A percentile compares a stretch with the other conserved stretches of the same genome.
These are phyloP conservation scores for Talaromyces sp. DNA, from an alignment of 2,329 filamentous ascomycete genomes.

Conservation along the genomic window DNA sequence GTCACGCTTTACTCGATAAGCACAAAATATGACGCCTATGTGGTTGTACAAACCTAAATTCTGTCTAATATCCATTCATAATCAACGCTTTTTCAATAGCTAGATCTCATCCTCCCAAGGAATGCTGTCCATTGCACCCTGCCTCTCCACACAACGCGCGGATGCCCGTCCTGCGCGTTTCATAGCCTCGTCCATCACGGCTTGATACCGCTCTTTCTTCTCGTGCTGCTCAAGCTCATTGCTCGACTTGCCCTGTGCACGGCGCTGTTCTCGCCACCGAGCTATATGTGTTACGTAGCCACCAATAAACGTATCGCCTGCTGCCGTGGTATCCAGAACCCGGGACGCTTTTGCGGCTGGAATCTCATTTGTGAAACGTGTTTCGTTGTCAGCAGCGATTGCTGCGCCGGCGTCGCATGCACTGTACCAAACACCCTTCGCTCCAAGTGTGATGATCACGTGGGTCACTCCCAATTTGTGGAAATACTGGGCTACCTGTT, in stretches of 20 bases:
- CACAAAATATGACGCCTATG: not conserved
- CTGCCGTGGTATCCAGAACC: conserved; percentile 90
- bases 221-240: conserved; percentile 41
- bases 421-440: conserved; percentile 70
- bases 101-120: conserved; percentile 48
- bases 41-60: not conserved
- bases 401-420: conserved; percentile 51
- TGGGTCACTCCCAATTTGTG: conserved; percentile 68
- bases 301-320: conserved; percentile 92
- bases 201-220: conserved; percentile 39
- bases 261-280: conserved; percentile 43
- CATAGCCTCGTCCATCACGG: conserved; percentile 48
- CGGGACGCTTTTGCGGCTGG: conserved; percentile 64
- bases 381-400: conserved; percentile 32
- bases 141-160: conserved; percentile 45
- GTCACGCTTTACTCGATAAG: not conserved
- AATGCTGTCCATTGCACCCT: conserved; percentile 51
- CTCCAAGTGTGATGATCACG: conserved; percentile 81
- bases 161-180: conserved; percentile 46
- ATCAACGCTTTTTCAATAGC: not conserved
- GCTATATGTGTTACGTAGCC: conserved; percentile 76
- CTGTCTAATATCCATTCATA: not conserved
- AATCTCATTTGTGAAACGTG: conserved; percentile 45
- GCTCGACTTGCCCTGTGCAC: conserved; percentile 52
- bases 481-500: conserved; percentile 62